Percentiles rank a stretch among this genome's conserved stretches.
Evolutionary conservation across 2,329 filamentous ascomycete genomes (phyloP).

Genomic region (Magnaporthales sp.): DNA sequence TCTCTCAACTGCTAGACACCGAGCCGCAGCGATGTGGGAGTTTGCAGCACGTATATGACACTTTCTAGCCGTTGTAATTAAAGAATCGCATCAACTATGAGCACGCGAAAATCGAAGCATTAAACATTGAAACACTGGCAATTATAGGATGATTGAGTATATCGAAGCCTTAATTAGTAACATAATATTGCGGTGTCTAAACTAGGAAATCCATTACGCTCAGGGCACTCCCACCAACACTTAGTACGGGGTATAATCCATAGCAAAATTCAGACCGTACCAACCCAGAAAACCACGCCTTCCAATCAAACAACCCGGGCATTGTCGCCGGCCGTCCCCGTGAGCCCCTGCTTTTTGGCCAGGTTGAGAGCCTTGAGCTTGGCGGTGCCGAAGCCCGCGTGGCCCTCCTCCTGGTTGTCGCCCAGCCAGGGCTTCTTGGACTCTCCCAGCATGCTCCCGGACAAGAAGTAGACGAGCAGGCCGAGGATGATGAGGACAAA

Average conservation of each 20-base stretch:
- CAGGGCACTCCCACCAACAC: not conserved
- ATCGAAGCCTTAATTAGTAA: not conserved
- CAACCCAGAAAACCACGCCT: not conserved
- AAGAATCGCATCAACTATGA: too few species aligned
- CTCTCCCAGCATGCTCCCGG: constrained; percentile 75
- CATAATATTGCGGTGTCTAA: not conserved
- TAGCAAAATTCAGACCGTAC: not conserved
- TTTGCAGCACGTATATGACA: too few species aligned
- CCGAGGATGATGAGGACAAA: constrained; percentile 89
- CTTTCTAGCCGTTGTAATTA: too few species aligned
- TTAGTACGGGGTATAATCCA: not conserved
- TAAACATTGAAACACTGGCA: too few species aligned
- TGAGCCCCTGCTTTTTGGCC: constrained; percentile 33
- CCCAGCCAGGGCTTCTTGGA: constrained; percentile 94
- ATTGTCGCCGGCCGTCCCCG: constrained; percentile 10
- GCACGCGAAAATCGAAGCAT: too few species aligned
- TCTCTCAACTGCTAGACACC: too few species aligned
- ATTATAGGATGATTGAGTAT: too few species aligned
- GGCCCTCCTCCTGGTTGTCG: constrained; percentile 71
- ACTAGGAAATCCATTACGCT: not conserved
- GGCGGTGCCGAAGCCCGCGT: constrained; percentile 76
- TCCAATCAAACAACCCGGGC: not conserved
- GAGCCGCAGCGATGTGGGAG: too few species aligned
- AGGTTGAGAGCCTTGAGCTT: constrained; percentile 63
- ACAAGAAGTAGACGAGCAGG: constrained; percentile 78